Evolutionary conservation across 2,329 filamentous ascomycete species (phyloP).

Genomic region (Botrytis fabae): DNA sequence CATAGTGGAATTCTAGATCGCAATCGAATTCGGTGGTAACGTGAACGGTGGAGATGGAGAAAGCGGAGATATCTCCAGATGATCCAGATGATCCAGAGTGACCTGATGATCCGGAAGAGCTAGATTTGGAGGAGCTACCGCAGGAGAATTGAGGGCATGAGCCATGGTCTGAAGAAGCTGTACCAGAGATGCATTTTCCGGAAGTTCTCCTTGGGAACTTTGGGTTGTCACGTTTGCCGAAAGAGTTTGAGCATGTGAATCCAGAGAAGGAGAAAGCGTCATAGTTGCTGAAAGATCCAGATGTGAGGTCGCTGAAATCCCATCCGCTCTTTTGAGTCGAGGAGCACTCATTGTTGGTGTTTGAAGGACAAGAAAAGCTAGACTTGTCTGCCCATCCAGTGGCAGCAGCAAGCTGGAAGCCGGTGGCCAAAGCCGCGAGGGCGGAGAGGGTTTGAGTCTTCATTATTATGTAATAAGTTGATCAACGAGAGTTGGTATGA

Average conservation of each 20-base stretch:
- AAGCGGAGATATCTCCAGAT: conserved; percentile 46
- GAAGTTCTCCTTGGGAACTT: conserved; percentile 39
- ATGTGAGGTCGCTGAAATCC: conserved; percentile 64
- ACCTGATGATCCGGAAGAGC: background rate
- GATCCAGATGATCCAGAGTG: conserved; percentile 38
- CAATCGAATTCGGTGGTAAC: conserved; percentile 73
- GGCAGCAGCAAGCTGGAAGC: conserved; percentile 48
- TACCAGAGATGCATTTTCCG: conserved; percentile 62
- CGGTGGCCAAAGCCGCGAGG: conserved; percentile 34
- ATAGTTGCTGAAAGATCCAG: conserved; percentile 65
- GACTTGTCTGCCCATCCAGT: conserved; percentile 51
- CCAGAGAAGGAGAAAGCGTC: conserved; percentile 73
- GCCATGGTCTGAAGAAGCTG: conserved; percentile 46
- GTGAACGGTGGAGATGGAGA: conserved; percentile 76
- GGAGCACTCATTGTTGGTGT: conserved; percentile 76
- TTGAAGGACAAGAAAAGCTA: conserved; percentile 66
- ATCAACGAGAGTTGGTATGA: conserved; percentile 32
- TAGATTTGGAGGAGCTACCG: conserved; percentile 40
- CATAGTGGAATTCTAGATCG: conserved; percentile 82
- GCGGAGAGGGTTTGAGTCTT: conserved; percentile 41
- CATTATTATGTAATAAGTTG: conserved; percentile 42
- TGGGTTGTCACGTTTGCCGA: conserved; percentile 57
- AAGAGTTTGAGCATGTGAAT: conserved; percentile 65
- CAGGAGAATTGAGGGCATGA: conserved; percentile 60
- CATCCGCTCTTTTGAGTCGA: conserved; percentile 69